A percentile compares a stretch with the other conserved stretches of the same genome.
These are phyloP conservation scores for Selaginella tamariscina DNA, from an alignment of 75 land plant species.

Conservation along the genomic window DNA sequence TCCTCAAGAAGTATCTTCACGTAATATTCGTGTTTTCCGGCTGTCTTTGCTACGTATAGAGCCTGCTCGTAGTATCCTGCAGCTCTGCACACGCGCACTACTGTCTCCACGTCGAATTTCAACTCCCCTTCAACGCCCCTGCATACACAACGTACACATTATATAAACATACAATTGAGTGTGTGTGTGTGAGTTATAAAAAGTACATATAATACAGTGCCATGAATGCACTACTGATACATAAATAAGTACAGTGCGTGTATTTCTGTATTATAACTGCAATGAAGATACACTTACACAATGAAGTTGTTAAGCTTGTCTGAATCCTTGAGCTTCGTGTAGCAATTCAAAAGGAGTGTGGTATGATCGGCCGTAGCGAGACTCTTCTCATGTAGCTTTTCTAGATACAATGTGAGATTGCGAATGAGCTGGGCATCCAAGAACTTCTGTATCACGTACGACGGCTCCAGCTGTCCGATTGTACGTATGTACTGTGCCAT, in stretches of 20 bases:
- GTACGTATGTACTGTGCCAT: slow-evolving; percentile 92
- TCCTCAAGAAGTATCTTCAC: slow-evolving; percentile 90
- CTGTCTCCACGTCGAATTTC: slow-evolving; percentile 96
- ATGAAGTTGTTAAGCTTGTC: slow-evolving; percentile 72
- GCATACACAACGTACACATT: too few species aligned
- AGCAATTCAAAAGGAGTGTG: slow-evolving; percentile 86
- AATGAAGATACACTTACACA: too few species aligned
- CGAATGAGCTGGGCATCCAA: slow-evolving; percentile 93
- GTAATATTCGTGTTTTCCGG: slow-evolving; percentile 81
- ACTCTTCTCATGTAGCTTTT: slow-evolving; percentile 90
- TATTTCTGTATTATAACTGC: too few species aligned
- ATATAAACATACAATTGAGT: too few species aligned
- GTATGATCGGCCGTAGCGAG: slow-evolving; percentile 95
- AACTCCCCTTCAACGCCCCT: slow-evolving; percentile 72
- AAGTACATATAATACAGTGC: too few species aligned
- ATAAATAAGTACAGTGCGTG: too few species aligned
- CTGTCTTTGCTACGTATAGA: slow-evolving; percentile 82
- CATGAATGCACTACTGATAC: too few species aligned
- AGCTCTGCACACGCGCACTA: slow-evolving; percentile 80
- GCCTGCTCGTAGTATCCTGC: slow-evolving; percentile 98
- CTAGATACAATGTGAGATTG: slow-evolving; percentile 84
- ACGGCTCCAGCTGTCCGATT: slow-evolving; percentile 93
- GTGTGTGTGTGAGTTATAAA: too few species aligned
- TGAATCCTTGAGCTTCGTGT: slow-evolving; percentile 91
- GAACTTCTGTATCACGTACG: slow-evolving; percentile 95